These are phyloP conservation scores for Nannochloropsis granulata DNA, from an alignment of 108 stramenopile species.

Conservation along the genomic window DNA sequence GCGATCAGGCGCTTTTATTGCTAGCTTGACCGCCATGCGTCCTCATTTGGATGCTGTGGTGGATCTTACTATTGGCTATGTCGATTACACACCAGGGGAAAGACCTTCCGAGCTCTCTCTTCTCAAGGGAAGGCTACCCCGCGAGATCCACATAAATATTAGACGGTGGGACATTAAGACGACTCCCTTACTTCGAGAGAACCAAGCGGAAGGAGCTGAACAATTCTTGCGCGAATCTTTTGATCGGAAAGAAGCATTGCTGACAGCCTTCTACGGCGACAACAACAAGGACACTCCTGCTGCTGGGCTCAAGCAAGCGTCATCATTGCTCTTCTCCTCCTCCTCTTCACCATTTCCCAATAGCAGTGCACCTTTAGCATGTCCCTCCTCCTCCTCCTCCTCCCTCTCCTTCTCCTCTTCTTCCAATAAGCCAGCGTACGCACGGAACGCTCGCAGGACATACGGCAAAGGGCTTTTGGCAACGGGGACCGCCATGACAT, in stretches of 20 bases:
- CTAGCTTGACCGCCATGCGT: not conserved
- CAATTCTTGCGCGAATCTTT: not conserved
- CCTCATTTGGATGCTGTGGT: not conserved
- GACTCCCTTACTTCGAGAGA: not conserved
- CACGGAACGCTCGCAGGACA: not conserved
- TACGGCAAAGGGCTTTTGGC: not conserved
- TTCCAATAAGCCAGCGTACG: too few species aligned
- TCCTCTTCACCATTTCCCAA: too few species aligned
- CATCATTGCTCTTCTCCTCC: too few species aligned
- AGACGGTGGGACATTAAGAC: not conserved
- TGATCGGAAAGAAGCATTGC: not conserved
- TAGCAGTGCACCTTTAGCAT: too few species aligned
- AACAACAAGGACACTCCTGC: not conserved
- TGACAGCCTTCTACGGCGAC: not conserved
- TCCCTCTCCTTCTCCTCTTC: too few species aligned
- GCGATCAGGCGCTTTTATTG: not conserved
- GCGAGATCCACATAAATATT: not conserved
- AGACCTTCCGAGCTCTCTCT: not conserved
- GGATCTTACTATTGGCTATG: not conserved
- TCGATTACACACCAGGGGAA: not conserved
- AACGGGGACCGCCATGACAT: not conserved
- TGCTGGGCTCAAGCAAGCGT: too few species aligned
- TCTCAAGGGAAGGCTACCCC: not conserved
- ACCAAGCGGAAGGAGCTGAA: not conserved
- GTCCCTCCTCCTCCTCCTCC: too few species aligned